Evolutionary conservation across 345 rosid species (phyloP), one percentile per base, ranked within the genome.

Genomic region (Moricandia arvensis): DNA sequence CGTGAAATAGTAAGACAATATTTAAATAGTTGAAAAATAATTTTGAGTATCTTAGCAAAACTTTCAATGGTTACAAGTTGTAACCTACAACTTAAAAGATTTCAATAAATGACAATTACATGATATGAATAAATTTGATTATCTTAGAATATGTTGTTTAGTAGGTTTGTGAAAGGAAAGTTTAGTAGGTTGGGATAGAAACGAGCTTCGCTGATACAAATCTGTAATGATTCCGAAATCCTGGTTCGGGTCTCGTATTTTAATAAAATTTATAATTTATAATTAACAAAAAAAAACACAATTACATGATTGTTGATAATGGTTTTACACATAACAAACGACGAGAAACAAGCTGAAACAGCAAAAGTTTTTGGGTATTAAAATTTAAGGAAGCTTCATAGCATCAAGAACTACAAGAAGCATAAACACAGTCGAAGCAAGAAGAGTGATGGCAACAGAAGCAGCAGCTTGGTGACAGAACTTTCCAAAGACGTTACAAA

Each of bases 391-490:
- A 70, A 81, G 80, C 33, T 79, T 69, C 6, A 73, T 33, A 31
- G 84, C 76, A 69, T 81, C 71, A 29, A 80, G 51, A 41, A 73
- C 75, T 57, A 87, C 87, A 1, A 87, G 81, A 54, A 83, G 43
- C 74, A 91, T 38, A 59, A 87, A 87, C 12, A 75, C 82, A 3
- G 86, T 0, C 3, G 86, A 67, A 60, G 84, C 89, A 29, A 85
- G 5, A 51, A 87, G 26, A 29, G 88, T 86, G 9, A 86, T 13
- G 57, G 1, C 59, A 55, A 82, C 0, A 4, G 89, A 63, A 33
- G 74, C 85, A 2, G 83, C 86, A 12, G 58, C 83, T 60, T 80
- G 85, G 62, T 75, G 24, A 60, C 97, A 90, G 43, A 91, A 88
- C 69, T 75, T 77, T 7, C 79, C 89, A 59, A 91, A 91, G 29